Evolutionary conservation across 129 eudicot genomes (phyloP).

Genomic region (Artemisia tridentata): DNA sequence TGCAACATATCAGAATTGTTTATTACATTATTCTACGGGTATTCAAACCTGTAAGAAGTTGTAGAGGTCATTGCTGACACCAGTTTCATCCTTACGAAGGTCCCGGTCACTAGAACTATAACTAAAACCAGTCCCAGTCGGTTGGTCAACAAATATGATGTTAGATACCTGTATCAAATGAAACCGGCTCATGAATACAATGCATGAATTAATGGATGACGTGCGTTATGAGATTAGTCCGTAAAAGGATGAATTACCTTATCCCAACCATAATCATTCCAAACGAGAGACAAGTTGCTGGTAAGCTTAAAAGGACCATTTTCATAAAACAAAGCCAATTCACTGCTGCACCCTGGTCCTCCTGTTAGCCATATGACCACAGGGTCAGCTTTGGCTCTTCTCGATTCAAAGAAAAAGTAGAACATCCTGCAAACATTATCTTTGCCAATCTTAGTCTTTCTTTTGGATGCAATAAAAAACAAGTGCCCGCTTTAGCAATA

Average conservation of each 20-base stretch:
- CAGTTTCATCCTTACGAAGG: conserved; percentile 35
- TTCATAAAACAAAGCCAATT: conserved; percentile 84
- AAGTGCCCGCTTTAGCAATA: conserved; percentile 9
- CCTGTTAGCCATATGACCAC: conserved; percentile 93
- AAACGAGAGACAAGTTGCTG: conserved; percentile 58
- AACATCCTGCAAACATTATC: conserved; percentile 74
- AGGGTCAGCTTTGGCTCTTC: conserved; percentile 62
- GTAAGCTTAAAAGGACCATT: conserved; percentile 84
- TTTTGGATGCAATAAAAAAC: neutral
- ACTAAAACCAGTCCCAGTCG: conserved; percentile 36
- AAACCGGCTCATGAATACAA: neutral
- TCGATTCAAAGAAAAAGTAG: conserved; percentile 82
- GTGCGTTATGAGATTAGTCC: conserved; percentile 2
- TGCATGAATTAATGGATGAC: neutral
- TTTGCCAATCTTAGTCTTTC: conserved; percentile 18
- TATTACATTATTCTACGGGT: neutral
- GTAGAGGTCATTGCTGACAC: conserved; percentile 73
- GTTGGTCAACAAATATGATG: conserved; percentile 38
- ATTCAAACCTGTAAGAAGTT: conserved; percentile 80
- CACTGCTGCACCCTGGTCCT: conserved; percentile 94
- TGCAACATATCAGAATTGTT: neutral
- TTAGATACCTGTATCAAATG: conserved; percentile 51
- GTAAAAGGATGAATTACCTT: conserved; percentile 38
- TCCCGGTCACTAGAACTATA: conserved; percentile 36
- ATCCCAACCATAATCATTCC: conserved; percentile 97